Percentiles rank a stretch among this genome's conserved stretches.
Evolutionary conservation across 345 rosid species (phyloP).

Genomic region (Gossypioides kirkii): DNA sequence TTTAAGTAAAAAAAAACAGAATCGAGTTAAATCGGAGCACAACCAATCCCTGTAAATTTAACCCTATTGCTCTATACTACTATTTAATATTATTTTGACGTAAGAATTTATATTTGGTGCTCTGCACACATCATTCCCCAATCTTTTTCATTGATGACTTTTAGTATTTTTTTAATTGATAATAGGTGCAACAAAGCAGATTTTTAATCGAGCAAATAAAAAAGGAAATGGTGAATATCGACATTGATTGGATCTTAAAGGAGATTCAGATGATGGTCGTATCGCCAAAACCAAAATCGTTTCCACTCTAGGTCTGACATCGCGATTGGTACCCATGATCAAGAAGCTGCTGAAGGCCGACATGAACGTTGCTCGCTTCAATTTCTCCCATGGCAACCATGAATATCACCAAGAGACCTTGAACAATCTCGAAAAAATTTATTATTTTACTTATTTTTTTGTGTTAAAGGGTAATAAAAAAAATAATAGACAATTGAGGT

Average conservation of each 20-base stretch:
- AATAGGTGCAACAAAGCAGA: neutral
- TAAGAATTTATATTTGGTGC: too few species aligned
- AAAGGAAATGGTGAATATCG: constrained; percentile 68
- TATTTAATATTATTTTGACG: too few species aligned
- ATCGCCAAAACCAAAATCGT: constrained; percentile 85
- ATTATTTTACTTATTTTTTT: too few species aligned
- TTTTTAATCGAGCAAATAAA: neutral
- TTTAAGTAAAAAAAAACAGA: too few species aligned
- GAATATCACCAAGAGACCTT: constrained; percentile 87
- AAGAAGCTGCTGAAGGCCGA: constrained; percentile 91
- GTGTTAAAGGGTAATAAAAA: too few species aligned
- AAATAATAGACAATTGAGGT: too few species aligned
- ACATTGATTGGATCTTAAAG: constrained; percentile 70
- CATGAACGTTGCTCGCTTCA: constrained; percentile 97
- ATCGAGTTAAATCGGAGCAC: too few species aligned
- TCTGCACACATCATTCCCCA: too few species aligned
- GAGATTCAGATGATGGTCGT: constrained; percentile 51
- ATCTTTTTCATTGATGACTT: too few species aligned
- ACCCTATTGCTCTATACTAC: too few species aligned
- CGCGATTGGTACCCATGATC: constrained; percentile 70
- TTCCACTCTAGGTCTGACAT: constrained; percentile 88
- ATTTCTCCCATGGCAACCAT: constrained; percentile 96
- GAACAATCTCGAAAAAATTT: constrained; percentile 77
- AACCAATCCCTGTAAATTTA: too few species aligned
- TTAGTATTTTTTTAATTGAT: neutral